phyloP scores from a whole-genome alignment of 2,329 filamentous ascomycete genomes.

The Exophiala calicioides region DNA sequence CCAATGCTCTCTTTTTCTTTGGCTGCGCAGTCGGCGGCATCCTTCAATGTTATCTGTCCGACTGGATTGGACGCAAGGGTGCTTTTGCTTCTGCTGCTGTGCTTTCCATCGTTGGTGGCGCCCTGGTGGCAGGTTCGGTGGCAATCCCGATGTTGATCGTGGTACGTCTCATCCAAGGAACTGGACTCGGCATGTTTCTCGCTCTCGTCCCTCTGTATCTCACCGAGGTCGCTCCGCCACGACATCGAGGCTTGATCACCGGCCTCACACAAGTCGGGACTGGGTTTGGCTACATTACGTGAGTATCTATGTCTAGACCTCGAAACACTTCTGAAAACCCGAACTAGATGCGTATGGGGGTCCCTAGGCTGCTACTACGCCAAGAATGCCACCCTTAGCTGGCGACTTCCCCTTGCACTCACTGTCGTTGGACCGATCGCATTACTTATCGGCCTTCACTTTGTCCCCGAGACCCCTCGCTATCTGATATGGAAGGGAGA shows the following conservation, averaged over 20 bases:
- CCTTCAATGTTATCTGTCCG: constrained; percentile 41
- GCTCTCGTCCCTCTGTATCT: constrained; percentile 47
- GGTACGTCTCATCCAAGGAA: constrained; percentile 34
- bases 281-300: constrained; percentile 17
- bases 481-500: background rate
- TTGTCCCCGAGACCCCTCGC: background rate
- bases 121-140: constrained; percentile 39
- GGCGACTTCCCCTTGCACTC: too few relatives aligned
- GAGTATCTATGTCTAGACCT: background rate
- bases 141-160: constrained; percentile 23
- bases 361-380: too few relatives aligned
- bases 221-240: constrained; percentile 45
- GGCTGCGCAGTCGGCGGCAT: constrained; percentile 41
- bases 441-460: background rate
- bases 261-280: constrained; percentile 7
- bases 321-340: background rate
- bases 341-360: too few relatives aligned
- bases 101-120: constrained; percentile 38
- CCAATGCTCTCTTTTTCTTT: constrained; percentile 47
- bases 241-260: constrained; percentile 41
- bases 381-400: constrained; percentile 7
- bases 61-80: constrained; percentile 39
- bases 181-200: constrained; percentile 47
- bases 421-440: constrained; percentile 3
- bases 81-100: constrained; percentile 40